Conservation (phyloP, 2,329 filamentous ascomycete genomes). For the Ophioceras dolichostomum region DNA sequence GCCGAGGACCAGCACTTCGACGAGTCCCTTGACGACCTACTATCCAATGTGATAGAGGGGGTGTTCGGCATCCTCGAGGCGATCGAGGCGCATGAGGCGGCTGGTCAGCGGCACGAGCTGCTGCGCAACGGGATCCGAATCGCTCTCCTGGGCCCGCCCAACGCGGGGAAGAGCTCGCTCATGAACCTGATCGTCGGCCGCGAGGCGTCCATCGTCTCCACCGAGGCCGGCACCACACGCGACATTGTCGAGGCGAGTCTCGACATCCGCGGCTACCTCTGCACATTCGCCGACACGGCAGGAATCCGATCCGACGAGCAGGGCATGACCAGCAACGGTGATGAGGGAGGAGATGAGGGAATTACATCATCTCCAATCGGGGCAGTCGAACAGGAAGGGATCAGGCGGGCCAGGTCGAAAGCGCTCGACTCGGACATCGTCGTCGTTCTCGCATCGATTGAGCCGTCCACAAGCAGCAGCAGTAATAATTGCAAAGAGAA, state of each 20-base stretch:
- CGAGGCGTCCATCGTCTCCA: constrained; percentile 90
- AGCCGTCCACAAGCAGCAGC: constrained; percentile 20
- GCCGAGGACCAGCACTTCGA: constrained; percentile 96
- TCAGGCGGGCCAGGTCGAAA: constrained; percentile 69
- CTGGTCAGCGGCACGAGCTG: constrained; percentile 72
- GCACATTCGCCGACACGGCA: constrained; percentile 91
- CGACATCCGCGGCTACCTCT: constrained; percentile 81
- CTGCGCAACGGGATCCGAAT: constrained; percentile 76
- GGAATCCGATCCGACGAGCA: constrained; percentile 51
- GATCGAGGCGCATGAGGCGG: constrained; percentile 59
- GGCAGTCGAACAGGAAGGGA: constrained; percentile 73
- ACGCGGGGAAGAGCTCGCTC: constrained; percentile 88
- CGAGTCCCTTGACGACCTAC: constrained; percentile 62
- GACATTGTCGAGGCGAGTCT: constrained; percentile 89
- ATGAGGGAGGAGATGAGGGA: constrained; percentile 1
- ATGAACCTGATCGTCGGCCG: constrained; percentile 83
- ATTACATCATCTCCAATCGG: too few relatives aligned
- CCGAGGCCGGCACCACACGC: constrained; percentile 83
- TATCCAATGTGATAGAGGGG: constrained; percentile 55
- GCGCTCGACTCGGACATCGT: constrained; percentile 78
- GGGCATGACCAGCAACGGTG: constrained; percentile 8
- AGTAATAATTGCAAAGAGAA: neutral
- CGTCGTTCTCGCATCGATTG: constrained; percentile 67
- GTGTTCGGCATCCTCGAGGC: constrained; percentile 47
- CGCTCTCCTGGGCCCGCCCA: constrained; percentile 80